A percentile compares a stretch with the other conserved stretches of the same genome.
phyloP scores from a whole-genome alignment of 192 early-diverging fungal genomes.

The Obelidium mucronatum region DNA sequence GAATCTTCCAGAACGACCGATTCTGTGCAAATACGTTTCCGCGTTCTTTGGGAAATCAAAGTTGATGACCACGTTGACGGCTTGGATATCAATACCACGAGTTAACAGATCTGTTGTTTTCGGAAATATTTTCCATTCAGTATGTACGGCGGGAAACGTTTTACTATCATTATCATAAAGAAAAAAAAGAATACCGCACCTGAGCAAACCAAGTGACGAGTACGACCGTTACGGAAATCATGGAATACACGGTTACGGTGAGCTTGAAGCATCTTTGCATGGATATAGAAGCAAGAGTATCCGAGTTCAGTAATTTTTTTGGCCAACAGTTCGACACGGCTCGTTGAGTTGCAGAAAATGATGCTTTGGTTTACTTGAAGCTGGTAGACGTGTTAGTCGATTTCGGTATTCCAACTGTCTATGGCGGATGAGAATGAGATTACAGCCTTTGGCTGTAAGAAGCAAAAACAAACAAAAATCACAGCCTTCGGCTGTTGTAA shows the following conservation, averaged over 20 bases:
- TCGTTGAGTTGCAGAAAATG: constrained; percentile 99
- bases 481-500: too few species aligned
- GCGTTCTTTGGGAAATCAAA: constrained; percentile 99
- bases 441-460: too few species aligned
- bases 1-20: constrained; percentile 96
- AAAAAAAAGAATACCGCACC: constrained; percentile 46
- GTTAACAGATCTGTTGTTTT: constrained; percentile 84
- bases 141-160: too few species aligned
- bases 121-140: too few species aligned
- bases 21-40: constrained; percentile 98
- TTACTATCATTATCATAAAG: background rate
- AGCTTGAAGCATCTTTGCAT: constrained; percentile 97
- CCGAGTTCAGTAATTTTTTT: constrained; percentile 99
- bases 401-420: too few species aligned
- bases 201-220: constrained; percentile 97
- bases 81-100: constrained; percentile 99
- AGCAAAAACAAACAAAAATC: too few species aligned
- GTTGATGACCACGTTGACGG: constrained; percentile 99
- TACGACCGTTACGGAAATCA: constrained; percentile 98
- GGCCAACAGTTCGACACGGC: constrained; percentile 97
- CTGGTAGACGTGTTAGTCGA: too few species aligned
- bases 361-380: constrained; percentile 99
- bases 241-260: constrained; percentile 99
- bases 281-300: constrained; percentile 99
- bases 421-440: too few species aligned